Evolutionary conservation across 345 rosid species (phyloP).

Genomic region (Populus pruinosa): DNA sequence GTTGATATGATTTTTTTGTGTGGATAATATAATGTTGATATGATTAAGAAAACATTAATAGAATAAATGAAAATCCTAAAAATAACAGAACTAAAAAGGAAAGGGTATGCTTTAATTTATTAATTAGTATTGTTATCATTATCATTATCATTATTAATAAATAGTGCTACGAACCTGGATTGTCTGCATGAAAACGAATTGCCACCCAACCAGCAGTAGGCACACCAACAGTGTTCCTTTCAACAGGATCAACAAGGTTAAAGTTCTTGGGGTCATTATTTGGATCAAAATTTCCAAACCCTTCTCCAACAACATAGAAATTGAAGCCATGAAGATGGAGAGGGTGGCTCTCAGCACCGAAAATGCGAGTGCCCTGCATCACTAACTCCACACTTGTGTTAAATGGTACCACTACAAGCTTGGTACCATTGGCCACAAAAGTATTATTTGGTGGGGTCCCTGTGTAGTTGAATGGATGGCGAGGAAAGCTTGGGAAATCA

Average conservation of each 20-base stretch:
- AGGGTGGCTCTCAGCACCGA: conserved; percentile 78
- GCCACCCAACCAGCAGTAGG: conserved; percentile 79
- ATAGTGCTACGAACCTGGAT: conserved; percentile 49
- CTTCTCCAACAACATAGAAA: conserved; percentile 73
- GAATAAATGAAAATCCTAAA: too few relatives aligned
- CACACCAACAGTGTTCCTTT: conserved; percentile 63
- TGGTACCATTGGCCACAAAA: conserved; percentile 51
- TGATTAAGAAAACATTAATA: too few relatives aligned
- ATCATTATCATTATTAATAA: too few relatives aligned
- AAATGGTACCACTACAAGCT: conserved; percentile 48
- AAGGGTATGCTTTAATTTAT: too few relatives aligned
- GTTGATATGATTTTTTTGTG: too few relatives aligned
- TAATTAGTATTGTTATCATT: too few relatives aligned
- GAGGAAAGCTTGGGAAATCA: conserved; percentile 56
- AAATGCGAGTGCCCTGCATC: conserved; percentile 71
- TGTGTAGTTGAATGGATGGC: conserved; percentile 58
- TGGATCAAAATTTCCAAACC: conserved; percentile 67
- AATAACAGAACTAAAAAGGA: too few relatives aligned
- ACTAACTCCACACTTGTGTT: conserved; percentile 62
- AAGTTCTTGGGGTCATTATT: conserved; percentile 48
- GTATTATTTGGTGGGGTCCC: conserved; percentile 72
- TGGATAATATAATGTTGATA: too few relatives aligned
- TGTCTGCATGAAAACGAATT: conserved; percentile 63
- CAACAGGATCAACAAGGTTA: conserved; percentile 69
- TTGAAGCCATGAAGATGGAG: conserved; percentile 71